Base-by-base conservation (phyloP, 306 rosid species). In the Phaseolus lunatus region DNA sequence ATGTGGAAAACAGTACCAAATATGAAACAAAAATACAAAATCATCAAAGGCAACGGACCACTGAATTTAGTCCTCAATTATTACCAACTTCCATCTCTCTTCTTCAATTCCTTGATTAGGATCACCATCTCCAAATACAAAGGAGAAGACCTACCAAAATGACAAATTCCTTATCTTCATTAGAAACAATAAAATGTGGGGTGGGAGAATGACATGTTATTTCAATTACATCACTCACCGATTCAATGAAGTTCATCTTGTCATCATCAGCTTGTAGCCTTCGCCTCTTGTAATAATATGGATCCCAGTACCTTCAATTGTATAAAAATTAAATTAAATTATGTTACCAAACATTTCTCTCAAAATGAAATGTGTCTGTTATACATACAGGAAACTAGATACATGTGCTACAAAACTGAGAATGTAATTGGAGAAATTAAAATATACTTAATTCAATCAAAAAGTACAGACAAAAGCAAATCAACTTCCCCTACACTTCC, bases 11-110 rank as follows among this genome's bases (percentile, higher is more conserved):
- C 15, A 29, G 62, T 0, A 31, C 37, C 53, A 44, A 79, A 26
- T 66, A 76, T 9, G 3, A 66, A 35, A 10, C 37, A 43, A 59
- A 22, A 22, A 23, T 67, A 8, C 58, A 73, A 83, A 71, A 45
- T 61, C 75, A 78, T 56, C 77, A 78, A 88, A 82, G 83, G 92
- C 94, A 90, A 95, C 92, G 84, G 93, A 92, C 96, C 92, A 90
- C 96, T 84, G 83, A 90, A 88, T 83, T 88, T 84, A 90, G 93
- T 87, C 89, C 97, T 83, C 90, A 81, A 90, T 83, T 87, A 96
- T 91, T 96, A 96, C 99, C 99, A 96, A 96, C 98, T 92, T 96
- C 99, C 99, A 96, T 88, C 99, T 92, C 92, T 96, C 98, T 89
- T 96, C 99, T 92, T 96, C 99, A 29, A 92, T 92, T 92, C 96